Percentiles rank a stretch among this genome's conserved stretches.
phyloP scores from a whole-genome alignment of 108 stramenopile species.

The Stephanodiscus triporus region DNA sequence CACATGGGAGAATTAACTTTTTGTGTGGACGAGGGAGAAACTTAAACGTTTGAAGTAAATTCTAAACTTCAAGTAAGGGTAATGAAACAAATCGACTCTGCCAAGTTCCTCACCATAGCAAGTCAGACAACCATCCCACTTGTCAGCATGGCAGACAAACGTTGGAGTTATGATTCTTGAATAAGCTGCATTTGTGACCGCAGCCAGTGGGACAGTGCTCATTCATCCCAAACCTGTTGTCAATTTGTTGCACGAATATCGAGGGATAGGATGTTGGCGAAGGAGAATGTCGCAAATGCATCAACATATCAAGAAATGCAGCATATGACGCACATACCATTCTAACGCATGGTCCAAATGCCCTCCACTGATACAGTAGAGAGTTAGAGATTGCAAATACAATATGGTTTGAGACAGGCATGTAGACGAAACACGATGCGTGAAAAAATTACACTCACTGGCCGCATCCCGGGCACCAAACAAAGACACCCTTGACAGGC shows the following conservation, averaged over 20 bases:
- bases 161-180: constrained; percentile 3
- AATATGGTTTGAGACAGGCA: too few relatives aligned
- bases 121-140: too few relatives aligned
- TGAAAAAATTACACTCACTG: constrained; percentile 28
- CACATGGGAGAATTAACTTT: too few relatives aligned
- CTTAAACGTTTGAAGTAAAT: too few relatives aligned
- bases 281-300: constrained; percentile 2
- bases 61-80: too few relatives aligned
- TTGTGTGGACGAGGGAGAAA: too few relatives aligned
- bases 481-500: constrained; percentile 81
- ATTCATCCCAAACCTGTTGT: constrained; percentile 52
- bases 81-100: too few relatives aligned
- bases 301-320: background rate
- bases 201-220: constrained; percentile 84
- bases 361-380: background rate
- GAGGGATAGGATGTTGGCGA: background rate
- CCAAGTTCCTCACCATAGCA: too few relatives aligned
- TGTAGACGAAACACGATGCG: too few relatives aligned
- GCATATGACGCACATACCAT: constrained; percentile 58
- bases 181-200: constrained; percentile 82
- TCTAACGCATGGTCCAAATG: constrained; percentile 69
- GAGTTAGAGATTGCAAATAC: background rate
- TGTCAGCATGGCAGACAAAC: background rate
- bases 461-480: constrained; percentile 92
- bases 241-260: background rate